Conservation (phyloP, 305 asterid species). For the Fraxinus angustifolia region DNA sequence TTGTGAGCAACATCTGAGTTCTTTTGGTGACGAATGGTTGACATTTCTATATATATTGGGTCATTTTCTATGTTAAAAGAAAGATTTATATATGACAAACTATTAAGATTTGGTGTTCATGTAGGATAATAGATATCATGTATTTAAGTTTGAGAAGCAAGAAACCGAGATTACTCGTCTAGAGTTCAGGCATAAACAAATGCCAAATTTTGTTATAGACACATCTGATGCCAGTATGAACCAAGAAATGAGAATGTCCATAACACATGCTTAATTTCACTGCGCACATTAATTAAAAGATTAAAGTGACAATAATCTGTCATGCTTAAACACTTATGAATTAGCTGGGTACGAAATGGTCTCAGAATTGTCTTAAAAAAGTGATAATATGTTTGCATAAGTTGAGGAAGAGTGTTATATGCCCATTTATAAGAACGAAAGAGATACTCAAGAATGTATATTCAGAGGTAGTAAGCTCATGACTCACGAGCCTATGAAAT, state of each 20-base stretch:
- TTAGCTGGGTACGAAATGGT: neutral
- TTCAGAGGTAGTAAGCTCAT: neutral
- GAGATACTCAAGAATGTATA: neutral
- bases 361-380: neutral
- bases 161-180: neutral
- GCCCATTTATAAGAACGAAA: neutral
- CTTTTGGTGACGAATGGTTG: neutral
- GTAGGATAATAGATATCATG: neutral
- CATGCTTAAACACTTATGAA: neutral
- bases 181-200: neutral
- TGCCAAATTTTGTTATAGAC: neutral
- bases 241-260: constrained; percentile 3
- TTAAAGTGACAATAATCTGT: neutral
- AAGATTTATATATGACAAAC: neutral
- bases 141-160: neutral
- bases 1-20: neutral
- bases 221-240: neutral
- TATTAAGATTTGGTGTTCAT: constrained; percentile 2
- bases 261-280: neutral
- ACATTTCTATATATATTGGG: neutral
- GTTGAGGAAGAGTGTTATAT: neutral
- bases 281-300: neutral
- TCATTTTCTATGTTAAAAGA: neutral
- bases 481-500: neutral
- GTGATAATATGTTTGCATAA: neutral